Evolutionary conservation across 805 yeast genomes (phyloP), one percentile per base, ranked within the genome.

Genomic region (Schwanniomyces pseudopolymorphus): DNA sequence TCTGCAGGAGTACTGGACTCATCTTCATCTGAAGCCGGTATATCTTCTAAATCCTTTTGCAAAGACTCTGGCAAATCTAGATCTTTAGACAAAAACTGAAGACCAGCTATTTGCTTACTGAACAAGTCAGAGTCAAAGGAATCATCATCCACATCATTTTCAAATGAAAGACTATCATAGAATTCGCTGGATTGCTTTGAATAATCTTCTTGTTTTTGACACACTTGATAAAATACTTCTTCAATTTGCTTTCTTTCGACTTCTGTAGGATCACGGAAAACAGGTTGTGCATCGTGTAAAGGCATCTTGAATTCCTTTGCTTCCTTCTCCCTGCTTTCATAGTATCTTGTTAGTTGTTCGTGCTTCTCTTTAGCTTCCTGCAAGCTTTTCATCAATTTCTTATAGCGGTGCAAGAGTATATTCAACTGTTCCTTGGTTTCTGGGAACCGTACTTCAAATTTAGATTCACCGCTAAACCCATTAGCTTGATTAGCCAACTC

Each of bases 1-100:
- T 47, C 49, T 21, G 39, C 35, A 5, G 26, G n/a, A n/a, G 27
- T 21, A 6, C 13, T 24, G 4, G 39, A 42, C 25, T 48, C 44
- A 11, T 41, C 24, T 7, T 40, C 44, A 4, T 39, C n/a, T 11
- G 19, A 17, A 7, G 39, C 44, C 7, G 43, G 17, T 2, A 43
- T 33, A 24, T 45, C 66, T 22, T 46, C 59, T 16, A 67, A 71
- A 5, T 63, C 69, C 2, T 57, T 47, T 52, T 80, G 80, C 16
- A 85, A 58, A 4, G 68, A 56, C 26, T 71, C 75, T 0, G 92
- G 89, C 40, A 87, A 63, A 57, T 83, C 87, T 48, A 84, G 53
- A 60, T 86, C 89, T 53, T 75, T 80, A 2, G 89, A 78, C 35
- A 87, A 63, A 14, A 85, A 58, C 57, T 86, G 87, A 43, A 86